Conservation (phyloP, 2,329 filamentous ascomycete genomes). For the Calonectria pseudoturangicola region DNA sequence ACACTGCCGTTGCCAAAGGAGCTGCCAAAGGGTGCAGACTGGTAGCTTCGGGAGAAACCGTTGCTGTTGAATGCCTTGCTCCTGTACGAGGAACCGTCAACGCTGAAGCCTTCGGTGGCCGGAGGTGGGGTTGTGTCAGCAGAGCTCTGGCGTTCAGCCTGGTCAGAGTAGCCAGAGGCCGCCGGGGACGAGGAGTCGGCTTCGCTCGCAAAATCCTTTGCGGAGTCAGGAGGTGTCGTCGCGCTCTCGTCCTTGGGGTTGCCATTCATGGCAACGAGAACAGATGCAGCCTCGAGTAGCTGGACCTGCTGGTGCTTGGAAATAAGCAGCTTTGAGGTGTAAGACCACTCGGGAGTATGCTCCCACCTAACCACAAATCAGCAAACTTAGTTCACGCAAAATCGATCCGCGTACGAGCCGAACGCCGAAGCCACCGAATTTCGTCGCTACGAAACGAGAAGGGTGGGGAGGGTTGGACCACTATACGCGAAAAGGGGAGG, state of each 20-base stretch:
- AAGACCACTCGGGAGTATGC: constrained; percentile 98
- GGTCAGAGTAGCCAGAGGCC: constrained; percentile 87
- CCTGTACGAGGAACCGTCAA: constrained; percentile 70
- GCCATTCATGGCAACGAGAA: constrained; percentile 91
- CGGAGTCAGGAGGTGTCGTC: constrained; percentile 78
- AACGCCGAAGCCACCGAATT: constrained; percentile 41
- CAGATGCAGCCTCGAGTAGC: constrained; percentile 96
- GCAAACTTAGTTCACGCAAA: constrained; percentile 50
- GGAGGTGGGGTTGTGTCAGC: constrained; percentile 95
- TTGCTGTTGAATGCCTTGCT: constrained; percentile 75
- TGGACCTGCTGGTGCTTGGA: constrained; percentile 99
- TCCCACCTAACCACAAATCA: constrained; percentile 84
- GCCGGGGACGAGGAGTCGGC: constrained; percentile 88
- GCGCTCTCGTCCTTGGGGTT: constrained; percentile 67
- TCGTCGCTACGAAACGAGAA: constrained; percentile 49
- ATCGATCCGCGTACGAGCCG: constrained; percentile 30
- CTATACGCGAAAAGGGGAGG: constrained; percentile 69
- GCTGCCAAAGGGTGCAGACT: constrained; percentile 78
- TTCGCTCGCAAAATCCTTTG: constrained; percentile 84
- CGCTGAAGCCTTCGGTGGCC: constrained; percentile 77
- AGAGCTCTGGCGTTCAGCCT: constrained; percentile 86
- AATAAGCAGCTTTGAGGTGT: constrained; percentile 97
- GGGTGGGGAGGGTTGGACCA: constrained; percentile 58
- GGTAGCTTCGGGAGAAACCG: constrained; percentile 85
- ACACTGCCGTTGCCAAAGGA: constrained; percentile 70